Evolutionary conservation across 257 asterid genomes (phyloP).

Genomic region (Oldenlandia corymbosa): DNA sequence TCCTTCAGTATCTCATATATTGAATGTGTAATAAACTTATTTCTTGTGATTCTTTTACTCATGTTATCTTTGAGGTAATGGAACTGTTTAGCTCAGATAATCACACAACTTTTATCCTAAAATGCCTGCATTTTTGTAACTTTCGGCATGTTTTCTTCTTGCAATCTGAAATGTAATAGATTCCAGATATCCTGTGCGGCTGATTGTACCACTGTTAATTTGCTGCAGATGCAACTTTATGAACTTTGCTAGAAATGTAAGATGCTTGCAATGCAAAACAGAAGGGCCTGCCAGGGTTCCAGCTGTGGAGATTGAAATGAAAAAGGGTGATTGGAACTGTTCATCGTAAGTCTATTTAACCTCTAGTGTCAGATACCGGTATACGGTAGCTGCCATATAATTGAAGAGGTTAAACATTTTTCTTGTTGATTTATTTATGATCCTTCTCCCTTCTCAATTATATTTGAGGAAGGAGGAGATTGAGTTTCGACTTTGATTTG

Average conservation of each 20-base stretch:
- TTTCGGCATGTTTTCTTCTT: not conserved
- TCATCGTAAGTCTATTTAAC: constrained; percentile 43
- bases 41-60: not conserved
- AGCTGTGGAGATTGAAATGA: constrained; percentile 33
- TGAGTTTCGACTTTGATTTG: not conserved
- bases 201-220: constrained; percentile 8
- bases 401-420: not conserved
- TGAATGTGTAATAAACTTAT: not conserved
- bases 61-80: not conserved
- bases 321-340: constrained; percentile 85
- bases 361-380: not conserved
- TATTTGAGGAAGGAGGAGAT: not conserved
- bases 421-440: not conserved
- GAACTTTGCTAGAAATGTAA: constrained; percentile 64
- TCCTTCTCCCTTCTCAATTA: not conserved
- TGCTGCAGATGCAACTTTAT: constrained; percentile 73
- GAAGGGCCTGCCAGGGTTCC: constrained; percentile 38
- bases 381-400: not conserved
- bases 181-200: too few species aligned
- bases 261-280: constrained; percentile 53
- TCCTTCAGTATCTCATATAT: not conserved
- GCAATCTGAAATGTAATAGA: not conserved
- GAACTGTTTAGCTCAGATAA: not conserved
- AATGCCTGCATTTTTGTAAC: not conserved
- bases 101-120: not conserved